Percentiles rank a stretch among this genome's conserved stretches.
phyloP scores from a whole-genome alignment of 148 eudicot species.

The Oxyria digyna region DNA sequence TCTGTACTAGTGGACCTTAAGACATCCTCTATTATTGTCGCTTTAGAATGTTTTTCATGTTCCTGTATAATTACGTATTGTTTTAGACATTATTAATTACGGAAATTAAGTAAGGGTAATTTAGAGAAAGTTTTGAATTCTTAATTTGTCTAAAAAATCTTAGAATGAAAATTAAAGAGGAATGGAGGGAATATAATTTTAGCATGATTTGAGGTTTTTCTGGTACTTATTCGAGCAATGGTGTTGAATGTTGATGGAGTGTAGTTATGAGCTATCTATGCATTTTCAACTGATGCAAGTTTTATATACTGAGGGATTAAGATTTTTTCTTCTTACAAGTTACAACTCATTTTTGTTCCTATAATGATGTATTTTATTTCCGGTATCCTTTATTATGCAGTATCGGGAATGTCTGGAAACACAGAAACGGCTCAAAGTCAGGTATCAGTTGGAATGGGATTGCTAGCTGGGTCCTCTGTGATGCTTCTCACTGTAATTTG shows the following conservation, averaged over 20 bases:
- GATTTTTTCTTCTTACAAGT: too few relatives aligned
- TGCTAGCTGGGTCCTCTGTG: slow-evolving; percentile 88
- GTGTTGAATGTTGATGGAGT: too few relatives aligned
- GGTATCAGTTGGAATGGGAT: slow-evolving; percentile 94
- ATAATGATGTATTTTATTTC: background rate
- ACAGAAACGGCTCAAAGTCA: slow-evolving; percentile 61
- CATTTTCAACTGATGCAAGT: background rate
- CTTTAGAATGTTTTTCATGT: too few relatives aligned
- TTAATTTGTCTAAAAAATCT: too few relatives aligned
- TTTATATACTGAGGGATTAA: too few relatives aligned
- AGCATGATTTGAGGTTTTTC: background rate
- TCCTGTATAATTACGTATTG: too few relatives aligned
- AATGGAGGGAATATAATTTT: background rate
- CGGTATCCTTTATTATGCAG: slow-evolving; percentile 20
- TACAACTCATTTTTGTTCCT: background rate
- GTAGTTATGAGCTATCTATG: background rate
- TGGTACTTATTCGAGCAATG: background rate
- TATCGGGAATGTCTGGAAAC: slow-evolving; percentile 86
- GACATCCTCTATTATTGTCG: too few relatives aligned
- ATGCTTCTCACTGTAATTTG: slow-evolving; percentile 86
- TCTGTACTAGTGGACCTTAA: too few relatives aligned
- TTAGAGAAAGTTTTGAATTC: too few relatives aligned
- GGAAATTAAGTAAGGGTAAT: too few relatives aligned
- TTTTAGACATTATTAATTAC: too few relatives aligned
- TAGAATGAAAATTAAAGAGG: too few relatives aligned